These are phyloP conservation scores for Parastagonospora avenae DNA, from an alignment of 2,329 filamentous ascomycete genomes.

Conservation along the genomic window DNA sequence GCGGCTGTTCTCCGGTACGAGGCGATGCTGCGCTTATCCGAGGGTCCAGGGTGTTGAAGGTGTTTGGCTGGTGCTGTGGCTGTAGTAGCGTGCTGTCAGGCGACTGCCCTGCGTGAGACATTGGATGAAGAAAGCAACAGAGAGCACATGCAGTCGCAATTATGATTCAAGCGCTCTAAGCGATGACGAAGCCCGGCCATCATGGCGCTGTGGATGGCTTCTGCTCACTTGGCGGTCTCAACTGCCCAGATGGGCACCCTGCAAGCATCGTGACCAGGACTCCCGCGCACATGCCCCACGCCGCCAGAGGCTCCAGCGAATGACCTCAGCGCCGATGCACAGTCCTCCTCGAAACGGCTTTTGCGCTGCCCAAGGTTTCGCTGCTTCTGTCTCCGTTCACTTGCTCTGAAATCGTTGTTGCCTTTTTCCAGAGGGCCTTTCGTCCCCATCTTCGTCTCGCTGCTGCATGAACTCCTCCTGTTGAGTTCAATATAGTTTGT, in stretches of 20 bases:
- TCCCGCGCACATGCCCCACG: conserved; percentile 20
- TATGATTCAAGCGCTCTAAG: conserved; percentile 1
- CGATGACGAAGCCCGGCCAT: conserved; percentile 4
- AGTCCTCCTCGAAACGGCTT: conserved; percentile 15
- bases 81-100: background rate
- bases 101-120: conserved; percentile 4
- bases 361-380: conserved; percentile 4
- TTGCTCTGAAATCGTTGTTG: too few relatives aligned
- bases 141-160: conserved; percentile 1
- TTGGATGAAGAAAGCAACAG: background rate
- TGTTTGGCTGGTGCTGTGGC: background rate
- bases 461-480: too few relatives aligned
- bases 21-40: conserved; percentile 10
- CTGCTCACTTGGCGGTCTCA: conserved; percentile 24
- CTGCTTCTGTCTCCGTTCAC: background rate
- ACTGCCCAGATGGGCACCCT: conserved; percentile 18
- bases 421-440: too few relatives aligned
- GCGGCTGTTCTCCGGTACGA: conserved; percentile 19
- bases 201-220: conserved; percentile 13
- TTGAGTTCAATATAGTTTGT: too few relatives aligned
- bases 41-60: background rate
- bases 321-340: conserved; percentile 32
- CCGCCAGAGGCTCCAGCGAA: conserved; percentile 16
- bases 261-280: conserved; percentile 8
- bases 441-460: too few relatives aligned